phyloP scores from a whole-genome alignment of 202 grass and related monocot genomes.

The Schoenoplectus tabernaemontani region DNA sequence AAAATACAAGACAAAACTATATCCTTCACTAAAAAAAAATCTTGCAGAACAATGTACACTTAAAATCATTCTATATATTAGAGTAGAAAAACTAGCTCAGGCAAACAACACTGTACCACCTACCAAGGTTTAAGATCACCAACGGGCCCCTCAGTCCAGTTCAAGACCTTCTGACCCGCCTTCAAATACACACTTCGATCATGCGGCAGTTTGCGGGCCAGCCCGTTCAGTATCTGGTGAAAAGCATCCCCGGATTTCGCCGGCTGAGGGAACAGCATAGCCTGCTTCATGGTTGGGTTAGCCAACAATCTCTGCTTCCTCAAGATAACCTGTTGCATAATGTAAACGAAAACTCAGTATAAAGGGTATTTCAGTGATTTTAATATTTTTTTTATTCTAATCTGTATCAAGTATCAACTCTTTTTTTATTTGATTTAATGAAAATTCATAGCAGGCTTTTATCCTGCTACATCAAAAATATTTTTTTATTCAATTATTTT shows the following conservation, averaged over 20 bases:
- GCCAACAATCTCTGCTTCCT: slow-evolving; percentile 74
- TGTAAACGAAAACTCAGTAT: too few species aligned
- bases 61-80: not conserved
- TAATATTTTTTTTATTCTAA: too few species aligned
- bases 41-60: slow-evolving; percentile 15
- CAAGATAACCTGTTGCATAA: slow-evolving; percentile 36
- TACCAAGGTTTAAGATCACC: slow-evolving; percentile 71
- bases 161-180: slow-evolving; percentile 44
- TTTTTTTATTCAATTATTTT: not conserved
- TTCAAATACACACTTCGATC: slow-evolving; percentile 37
- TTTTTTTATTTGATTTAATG: too few species aligned
- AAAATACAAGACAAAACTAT: not conserved
- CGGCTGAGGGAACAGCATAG: slow-evolving; percentile 84
- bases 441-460: too few species aligned
- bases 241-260: slow-evolving; percentile 60
- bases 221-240: slow-evolving; percentile 69
- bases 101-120: slow-evolving; percentile 4
- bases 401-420: too few species aligned
- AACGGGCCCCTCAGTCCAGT: slow-evolving; percentile 54
- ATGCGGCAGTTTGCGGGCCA: slow-evolving; percentile 81
- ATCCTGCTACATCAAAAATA: too few species aligned
- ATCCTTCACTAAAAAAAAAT: not conserved
- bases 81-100: not conserved
- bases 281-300: slow-evolving; percentile 61
- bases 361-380: not conserved